phyloP scores from a whole-genome alignment of 225 moss, liverwort and hornwort genomes.

The Marchantia polymorpha region DNA sequence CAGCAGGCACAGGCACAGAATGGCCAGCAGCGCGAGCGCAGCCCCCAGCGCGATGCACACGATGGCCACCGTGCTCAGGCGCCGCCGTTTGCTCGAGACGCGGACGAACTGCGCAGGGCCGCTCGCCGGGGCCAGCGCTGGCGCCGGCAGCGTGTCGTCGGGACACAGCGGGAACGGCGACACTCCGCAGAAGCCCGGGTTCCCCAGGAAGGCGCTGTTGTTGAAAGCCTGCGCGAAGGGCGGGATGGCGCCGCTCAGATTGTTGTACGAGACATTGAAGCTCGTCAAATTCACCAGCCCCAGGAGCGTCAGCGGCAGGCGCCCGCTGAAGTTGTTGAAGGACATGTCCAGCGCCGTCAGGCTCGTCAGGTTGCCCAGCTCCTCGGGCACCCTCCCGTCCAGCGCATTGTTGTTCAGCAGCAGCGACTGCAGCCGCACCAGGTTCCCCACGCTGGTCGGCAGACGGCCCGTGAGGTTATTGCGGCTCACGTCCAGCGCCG shows the following conservation, averaged over 20 bases:
- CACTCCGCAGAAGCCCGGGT: constrained; percentile 57
- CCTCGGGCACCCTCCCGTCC: constrained; percentile 46
- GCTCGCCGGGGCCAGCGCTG: constrained; percentile 18
- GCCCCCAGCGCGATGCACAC: constrained; percentile 54
- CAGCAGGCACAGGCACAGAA: constrained; percentile 44
- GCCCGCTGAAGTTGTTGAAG: constrained; percentile 34
- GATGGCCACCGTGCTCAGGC: constrained; percentile 35
- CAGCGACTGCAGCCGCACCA: constrained; percentile 25
- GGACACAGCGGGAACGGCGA: constrained; percentile 53
- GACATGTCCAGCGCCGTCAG: constrained; percentile 47
- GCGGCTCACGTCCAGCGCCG: constrained; percentile 54
- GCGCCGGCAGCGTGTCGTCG: constrained; percentile 21
- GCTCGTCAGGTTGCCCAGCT: constrained; percentile 33
- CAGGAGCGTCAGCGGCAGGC: constrained; percentile 27
- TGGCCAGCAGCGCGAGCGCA: constrained; percentile 46
- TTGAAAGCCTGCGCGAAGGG: constrained; percentile 27
- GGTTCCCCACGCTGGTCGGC: constrained; percentile 27
- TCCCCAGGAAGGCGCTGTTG: constrained; percentile 61
- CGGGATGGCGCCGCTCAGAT: constrained; percentile 30
- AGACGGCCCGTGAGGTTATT: constrained; percentile 41
- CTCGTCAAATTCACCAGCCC: constrained; percentile 42
- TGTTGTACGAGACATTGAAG: constrained; percentile 27
- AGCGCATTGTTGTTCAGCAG: constrained; percentile 36
- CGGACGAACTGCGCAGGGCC: background rate
- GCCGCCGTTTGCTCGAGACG: constrained; percentile 22